Percentiles rank a stretch among this genome's conserved stretches.
Evolutionary conservation across 2,329 filamentous ascomycete species (phyloP).

Genomic region (Bipolaris gigantea): DNA sequence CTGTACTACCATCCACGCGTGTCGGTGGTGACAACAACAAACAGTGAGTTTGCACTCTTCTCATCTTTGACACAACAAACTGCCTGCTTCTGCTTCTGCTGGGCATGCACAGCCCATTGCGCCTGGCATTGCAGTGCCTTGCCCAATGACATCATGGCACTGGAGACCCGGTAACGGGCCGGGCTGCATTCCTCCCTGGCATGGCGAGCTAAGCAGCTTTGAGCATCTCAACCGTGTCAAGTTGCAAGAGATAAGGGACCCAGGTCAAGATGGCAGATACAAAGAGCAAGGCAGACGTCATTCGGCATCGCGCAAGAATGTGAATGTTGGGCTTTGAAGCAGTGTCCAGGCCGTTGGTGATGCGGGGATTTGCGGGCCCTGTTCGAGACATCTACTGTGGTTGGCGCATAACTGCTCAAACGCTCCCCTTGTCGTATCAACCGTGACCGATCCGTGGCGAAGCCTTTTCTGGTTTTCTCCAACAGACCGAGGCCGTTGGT

Average conservation of each 20-base stretch:
- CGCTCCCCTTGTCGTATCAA: no score
- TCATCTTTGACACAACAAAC: background rate
- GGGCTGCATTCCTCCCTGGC: background rate
- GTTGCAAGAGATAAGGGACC: background rate
- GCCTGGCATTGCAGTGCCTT: background rate
- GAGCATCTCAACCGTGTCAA: background rate
- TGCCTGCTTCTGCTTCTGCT: background rate
- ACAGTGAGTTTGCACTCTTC: background rate
- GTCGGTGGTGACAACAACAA: background rate
- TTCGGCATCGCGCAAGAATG: background rate
- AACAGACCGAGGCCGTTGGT: no score
- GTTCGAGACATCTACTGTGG: background rate
- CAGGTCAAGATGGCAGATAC: background rate
- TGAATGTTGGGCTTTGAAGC: background rate
- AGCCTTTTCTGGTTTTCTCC: no score
- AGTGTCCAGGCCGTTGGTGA: background rate
- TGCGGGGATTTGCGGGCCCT: background rate
- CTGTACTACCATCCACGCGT: background rate
- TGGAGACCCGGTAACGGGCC: background rate
- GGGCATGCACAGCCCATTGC: background rate
- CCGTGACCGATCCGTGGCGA: no score
- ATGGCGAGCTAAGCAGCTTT: background rate
- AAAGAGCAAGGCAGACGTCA: background rate
- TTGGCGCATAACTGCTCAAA: background rate
- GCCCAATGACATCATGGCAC: background rate